A percentile compares a stretch with the other conserved stretches of the same genome.
phyloP scores from a whole-genome alignment of 2,329 filamentous ascomycete species.

The Diaporthe capsici region DNA sequence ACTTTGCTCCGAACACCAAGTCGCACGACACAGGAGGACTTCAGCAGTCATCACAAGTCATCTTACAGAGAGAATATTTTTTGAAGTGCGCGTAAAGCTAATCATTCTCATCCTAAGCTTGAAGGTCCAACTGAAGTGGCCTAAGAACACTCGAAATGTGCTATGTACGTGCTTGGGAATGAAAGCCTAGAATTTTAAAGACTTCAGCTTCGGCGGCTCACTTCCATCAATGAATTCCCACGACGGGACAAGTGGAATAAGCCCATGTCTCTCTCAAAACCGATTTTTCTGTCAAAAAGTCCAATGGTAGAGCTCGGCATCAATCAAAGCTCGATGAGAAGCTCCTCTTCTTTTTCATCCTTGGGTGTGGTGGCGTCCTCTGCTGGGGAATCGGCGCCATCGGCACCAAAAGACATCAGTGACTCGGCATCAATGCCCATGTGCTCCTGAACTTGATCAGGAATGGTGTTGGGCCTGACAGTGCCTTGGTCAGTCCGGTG shows the following conservation, averaged over 20 bases:
- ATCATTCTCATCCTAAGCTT: too few relatives aligned
- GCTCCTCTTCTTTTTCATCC: background rate
- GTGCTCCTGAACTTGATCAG: too few relatives aligned
- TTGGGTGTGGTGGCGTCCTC: background rate
- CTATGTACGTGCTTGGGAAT: background rate
- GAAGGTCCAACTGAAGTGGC: background rate
- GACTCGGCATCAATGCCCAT: background rate
- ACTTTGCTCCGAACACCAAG: too few relatives aligned
- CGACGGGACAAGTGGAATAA: too few relatives aligned
- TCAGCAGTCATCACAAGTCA: too few relatives aligned
- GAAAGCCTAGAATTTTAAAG: background rate
- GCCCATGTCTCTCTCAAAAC: background rate
- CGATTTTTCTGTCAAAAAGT: too few relatives aligned
- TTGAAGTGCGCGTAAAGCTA: too few relatives aligned
- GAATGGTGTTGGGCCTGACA: rapidly evolving
- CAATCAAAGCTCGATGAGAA: slow-evolving; percentile 23
- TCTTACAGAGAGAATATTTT: too few relatives aligned
- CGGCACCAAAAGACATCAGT: background rate
- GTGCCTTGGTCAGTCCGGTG: background rate
- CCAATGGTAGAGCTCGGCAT: background rate
- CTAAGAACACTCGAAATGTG: background rate
- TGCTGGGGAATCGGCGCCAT: background rate
- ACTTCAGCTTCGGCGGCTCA: background rate
- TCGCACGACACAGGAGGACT: too few relatives aligned
- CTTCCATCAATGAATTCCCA: too few relatives aligned